Conservation (phyloP, 352 stramenopile genomes). For the Pelagophyceae sp. region DNA sequence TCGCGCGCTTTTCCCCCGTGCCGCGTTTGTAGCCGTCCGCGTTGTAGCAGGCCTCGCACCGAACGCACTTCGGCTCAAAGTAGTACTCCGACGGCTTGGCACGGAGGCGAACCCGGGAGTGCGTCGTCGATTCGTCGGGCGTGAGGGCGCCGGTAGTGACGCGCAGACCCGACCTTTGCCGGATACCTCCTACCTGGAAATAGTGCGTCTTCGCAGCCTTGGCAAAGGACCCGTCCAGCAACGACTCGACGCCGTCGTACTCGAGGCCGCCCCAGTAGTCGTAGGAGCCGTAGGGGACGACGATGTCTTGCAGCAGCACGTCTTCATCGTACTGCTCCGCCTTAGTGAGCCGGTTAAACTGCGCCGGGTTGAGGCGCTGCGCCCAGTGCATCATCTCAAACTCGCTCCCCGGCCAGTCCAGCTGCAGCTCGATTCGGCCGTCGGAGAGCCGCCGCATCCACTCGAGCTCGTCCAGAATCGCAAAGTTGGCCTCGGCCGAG, state of each 20-base stretch:
- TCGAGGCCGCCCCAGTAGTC: slow-evolving; percentile 15
- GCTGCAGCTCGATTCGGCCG: slow-evolving; percentile 20
- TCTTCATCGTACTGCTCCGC: slow-evolving; percentile 16
- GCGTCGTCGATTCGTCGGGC: neutral
- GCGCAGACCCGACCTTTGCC: neutral
- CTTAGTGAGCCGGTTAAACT: neutral
- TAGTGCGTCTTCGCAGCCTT: neutral
- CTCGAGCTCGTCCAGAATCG: slow-evolving; percentile 28
- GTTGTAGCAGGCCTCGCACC: slow-evolving; percentile 25
- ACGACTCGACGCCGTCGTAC: slow-evolving; percentile 7
- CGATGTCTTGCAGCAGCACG: neutral
- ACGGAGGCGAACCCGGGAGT: neutral
- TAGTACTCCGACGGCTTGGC: neutral
- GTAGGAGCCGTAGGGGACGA: neutral
- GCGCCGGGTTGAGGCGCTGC: slow-evolving; percentile 7
- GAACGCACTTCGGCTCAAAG: slow-evolving; percentile 22
- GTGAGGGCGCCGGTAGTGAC: neutral
- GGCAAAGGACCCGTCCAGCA: slow-evolving; percentile 8
- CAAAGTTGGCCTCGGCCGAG: neutral
- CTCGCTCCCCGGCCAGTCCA: slow-evolving; percentile 3
- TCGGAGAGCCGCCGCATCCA: slow-evolving; percentile 4
- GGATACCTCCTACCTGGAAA: neutral
- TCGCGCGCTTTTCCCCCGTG: neutral
- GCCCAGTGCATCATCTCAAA: slow-evolving; percentile 8
- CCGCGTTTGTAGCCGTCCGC: slow-evolving; percentile 16